phyloP scores from a whole-genome alignment of 2,329 filamentous ascomycete species.

The Epicoccum sorghinum region DNA sequence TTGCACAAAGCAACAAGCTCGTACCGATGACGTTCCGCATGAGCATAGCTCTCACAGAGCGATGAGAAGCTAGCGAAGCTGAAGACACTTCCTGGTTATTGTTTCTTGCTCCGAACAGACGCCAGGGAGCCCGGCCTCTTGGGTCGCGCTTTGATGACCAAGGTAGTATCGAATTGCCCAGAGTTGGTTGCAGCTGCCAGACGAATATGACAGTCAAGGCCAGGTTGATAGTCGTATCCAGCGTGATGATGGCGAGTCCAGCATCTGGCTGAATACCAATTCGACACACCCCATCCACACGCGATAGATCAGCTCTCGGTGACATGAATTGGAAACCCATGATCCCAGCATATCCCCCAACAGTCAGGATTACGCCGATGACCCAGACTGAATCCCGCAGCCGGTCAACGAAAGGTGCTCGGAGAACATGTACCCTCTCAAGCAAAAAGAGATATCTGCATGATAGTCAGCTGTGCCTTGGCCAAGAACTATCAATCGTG shows the following conservation, averaged over 20 bases:
- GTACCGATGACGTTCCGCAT: slow-evolving; percentile 37
- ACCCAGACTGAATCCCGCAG: slow-evolving; percentile 42
- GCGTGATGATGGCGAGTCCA: slow-evolving; percentile 37
- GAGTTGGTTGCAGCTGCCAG: slow-evolving; percentile 37
- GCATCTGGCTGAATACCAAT: slow-evolving; percentile 44
- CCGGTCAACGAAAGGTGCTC: slow-evolving; percentile 36
- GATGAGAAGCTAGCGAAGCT: slow-evolving; percentile 1
- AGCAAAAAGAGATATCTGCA: slow-evolving; percentile 46
- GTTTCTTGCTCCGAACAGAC: neutral
- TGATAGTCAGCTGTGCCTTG: neutral
- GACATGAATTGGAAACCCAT: slow-evolving; percentile 28
- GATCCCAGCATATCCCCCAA: slow-evolving; percentile 29
- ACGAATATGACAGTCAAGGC: slow-evolving; percentile 45
- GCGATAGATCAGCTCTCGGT: slow-evolving; percentile 35
- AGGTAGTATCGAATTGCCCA: slow-evolving; percentile 7
- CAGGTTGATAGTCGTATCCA: slow-evolving; percentile 44
- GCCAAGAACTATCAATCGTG: too few relatives aligned
- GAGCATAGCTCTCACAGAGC: slow-evolving; percentile 27
- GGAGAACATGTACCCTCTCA: slow-evolving; percentile 46
- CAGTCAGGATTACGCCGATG: slow-evolving; percentile 25
- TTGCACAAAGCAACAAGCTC: slow-evolving; percentile 40
- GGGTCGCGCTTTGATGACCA: neutral
- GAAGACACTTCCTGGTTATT: neutral
- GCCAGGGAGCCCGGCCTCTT: neutral
- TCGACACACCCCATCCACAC: slow-evolving; percentile 36